Conservation (phyloP, 495 filamentous ascomycete species). For the Penicillium coprophilum region DNA sequence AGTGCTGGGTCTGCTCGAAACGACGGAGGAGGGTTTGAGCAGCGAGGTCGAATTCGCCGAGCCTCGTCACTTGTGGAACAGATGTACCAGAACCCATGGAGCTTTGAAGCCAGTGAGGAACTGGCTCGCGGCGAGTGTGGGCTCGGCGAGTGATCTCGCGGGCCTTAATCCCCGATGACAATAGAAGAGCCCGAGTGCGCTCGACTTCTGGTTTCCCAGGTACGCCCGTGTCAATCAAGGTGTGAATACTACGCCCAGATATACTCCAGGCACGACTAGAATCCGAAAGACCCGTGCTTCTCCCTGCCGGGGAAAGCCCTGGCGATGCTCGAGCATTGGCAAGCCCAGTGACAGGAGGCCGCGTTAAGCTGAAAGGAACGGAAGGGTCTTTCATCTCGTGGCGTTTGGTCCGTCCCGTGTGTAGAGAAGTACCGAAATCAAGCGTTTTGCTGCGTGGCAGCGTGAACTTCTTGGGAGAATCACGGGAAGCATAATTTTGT, state of each 20-base stretch:
- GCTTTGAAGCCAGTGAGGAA: conserved; percentile 40
- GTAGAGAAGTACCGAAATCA: conserved; percentile 32
- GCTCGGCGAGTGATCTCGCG: conserved; percentile 70
- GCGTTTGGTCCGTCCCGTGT: conserved; percentile 25
- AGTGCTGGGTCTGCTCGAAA: conserved; percentile 54
- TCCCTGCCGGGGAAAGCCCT: conserved; percentile 23
- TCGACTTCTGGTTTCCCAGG: conserved; percentile 66
- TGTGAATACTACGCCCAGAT: conserved; percentile 54
- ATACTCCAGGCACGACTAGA: conserved; percentile 63
- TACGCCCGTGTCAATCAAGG: conserved; percentile 34
- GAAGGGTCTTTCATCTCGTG: conserved; percentile 33
- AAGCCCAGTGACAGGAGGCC: conserved; percentile 48
- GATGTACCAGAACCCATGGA: conserved; percentile 27
- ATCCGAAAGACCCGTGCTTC: conserved; percentile 25
- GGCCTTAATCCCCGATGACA: conserved; percentile 84
- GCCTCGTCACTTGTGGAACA: conserved; percentile 53
- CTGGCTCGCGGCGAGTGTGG: conserved; percentile 44
- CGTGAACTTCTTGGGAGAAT: conserved; percentile 12
- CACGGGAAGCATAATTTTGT: conserved; percentile 14
- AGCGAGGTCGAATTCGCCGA: conserved; percentile 67
- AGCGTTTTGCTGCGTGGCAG: conserved; percentile 25
- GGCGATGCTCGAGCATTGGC: conserved; percentile 43
- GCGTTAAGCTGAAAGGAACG: conserved; percentile 35
- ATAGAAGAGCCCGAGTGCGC: conserved; percentile 67
- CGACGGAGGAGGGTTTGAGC: conserved; percentile 58